Percentiles rank a stretch among this genome's conserved stretches.
phyloP scores from a whole-genome alignment of 768 basidiomycete species.

The Boletales sp. region DNA sequence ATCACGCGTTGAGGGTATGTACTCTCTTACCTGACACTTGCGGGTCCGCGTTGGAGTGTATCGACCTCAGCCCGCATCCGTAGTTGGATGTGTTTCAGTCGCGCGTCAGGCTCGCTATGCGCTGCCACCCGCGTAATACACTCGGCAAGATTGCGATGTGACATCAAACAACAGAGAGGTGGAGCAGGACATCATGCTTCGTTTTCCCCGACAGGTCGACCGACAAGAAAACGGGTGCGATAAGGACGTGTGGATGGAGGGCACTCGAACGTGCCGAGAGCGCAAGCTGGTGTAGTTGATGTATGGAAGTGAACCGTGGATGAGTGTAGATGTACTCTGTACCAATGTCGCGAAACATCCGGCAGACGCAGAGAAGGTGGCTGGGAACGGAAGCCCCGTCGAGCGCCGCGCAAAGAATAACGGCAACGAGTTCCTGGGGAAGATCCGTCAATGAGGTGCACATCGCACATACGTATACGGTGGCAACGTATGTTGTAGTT shows the following conservation, averaged over 20 bases:
- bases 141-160: conserved; percentile 15
- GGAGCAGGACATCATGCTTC: conserved; percentile 23
- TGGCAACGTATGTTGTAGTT: neutral
- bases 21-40: neutral
- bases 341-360: conserved; percentile 18
- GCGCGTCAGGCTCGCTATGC: neutral
- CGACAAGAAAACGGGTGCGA: conserved; percentile 24
- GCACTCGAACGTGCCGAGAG: neutral
- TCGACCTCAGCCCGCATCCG: conserved; percentile 35
- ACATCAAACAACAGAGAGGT: conserved; percentile 26
- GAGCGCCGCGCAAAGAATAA: conserved; percentile 16
- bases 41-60: conserved; percentile 31
- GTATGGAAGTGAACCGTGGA: conserved; percentile 21
- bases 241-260: neutral
- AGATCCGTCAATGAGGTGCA: conserved; percentile 3
- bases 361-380: conserved; percentile 21
- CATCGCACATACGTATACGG: too few relatives aligned
- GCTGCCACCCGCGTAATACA: neutral
- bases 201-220: conserved; percentile 30
- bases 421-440: conserved; percentile 21
- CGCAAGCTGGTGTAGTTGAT: conserved; percentile 20
- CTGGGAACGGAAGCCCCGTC: conserved; percentile 12
- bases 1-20: neutral
- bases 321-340: conserved; percentile 22
- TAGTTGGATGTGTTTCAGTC: conserved; percentile 32